Evolutionary conservation across 331 rosid species (phyloP).

Genomic region (Phaseolus coccineus): DNA sequence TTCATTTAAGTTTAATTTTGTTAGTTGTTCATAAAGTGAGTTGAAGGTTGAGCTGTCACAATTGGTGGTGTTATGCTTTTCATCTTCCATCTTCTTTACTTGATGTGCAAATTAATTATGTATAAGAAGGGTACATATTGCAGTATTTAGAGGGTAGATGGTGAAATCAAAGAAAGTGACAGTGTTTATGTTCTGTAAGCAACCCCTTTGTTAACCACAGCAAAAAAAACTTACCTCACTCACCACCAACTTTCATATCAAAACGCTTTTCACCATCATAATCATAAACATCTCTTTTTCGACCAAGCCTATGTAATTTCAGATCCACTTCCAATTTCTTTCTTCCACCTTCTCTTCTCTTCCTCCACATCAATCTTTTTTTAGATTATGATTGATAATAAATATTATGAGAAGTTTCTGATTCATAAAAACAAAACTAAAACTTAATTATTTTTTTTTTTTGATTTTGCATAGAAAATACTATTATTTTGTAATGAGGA

Average conservation of each 20-base stretch:
- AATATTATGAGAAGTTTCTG: too few species aligned
- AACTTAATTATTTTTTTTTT: too few species aligned
- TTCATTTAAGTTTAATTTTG: constrained; percentile 41
- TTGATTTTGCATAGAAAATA: too few species aligned
- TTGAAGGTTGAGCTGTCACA: constrained; percentile 73
- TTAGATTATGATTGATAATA: too few species aligned
- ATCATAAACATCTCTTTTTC: too few species aligned
- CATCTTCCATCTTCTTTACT: constrained; percentile 30
- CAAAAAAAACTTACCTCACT: constrained; percentile 49
- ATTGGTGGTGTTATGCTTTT: constrained; percentile 48
- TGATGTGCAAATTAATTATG: constrained; percentile 3
- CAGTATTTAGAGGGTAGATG: background rate
- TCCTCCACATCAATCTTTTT: too few species aligned
- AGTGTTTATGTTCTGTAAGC: background rate
- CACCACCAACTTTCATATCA: constrained; percentile 49
- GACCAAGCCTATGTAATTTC: too few species aligned
- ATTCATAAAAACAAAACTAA: too few species aligned
- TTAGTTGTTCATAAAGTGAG: constrained; percentile 51
- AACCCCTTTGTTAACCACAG: background rate
- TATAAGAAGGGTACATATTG: background rate
- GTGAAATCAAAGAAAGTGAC: constrained; percentile 34
- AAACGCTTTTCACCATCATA: too few species aligned
- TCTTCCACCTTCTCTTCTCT: too few species aligned
- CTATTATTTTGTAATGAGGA: too few species aligned
- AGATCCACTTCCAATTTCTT: too few species aligned